Evolutionary conservation across 2,329 filamentous ascomycete genomes (phyloP).

Genomic region (Corniculantispora saksenae): DNA sequence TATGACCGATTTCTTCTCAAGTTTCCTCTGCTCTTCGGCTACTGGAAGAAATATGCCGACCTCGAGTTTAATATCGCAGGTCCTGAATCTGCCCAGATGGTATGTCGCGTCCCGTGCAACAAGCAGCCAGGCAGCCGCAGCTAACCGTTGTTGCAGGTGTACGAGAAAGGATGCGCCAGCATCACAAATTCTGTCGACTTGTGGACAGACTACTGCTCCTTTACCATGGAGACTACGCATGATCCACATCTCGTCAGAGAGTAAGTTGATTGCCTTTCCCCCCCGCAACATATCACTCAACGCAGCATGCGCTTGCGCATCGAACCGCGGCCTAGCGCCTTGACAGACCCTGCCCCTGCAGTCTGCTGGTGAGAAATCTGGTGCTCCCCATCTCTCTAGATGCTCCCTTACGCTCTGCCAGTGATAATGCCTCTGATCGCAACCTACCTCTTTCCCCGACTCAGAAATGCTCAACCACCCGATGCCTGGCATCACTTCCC

Average conservation of each 20-base stretch:
- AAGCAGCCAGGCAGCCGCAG: background rate
- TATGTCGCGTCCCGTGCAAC: constrained; percentile 42
- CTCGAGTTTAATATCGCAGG: constrained; percentile 96
- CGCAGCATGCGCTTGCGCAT: constrained; percentile 40
- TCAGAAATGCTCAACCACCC: constrained; percentile 17
- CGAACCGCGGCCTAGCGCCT: constrained; percentile 35
- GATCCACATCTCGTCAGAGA: constrained; percentile 95
- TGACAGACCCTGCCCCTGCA: constrained; percentile 39
- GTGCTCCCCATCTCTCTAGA: constrained; percentile 57
- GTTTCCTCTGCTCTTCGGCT: constrained; percentile 93
- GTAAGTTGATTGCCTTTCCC: constrained; percentile 81
- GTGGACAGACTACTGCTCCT: constrained; percentile 95
- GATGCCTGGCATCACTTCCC: constrained; percentile 18
- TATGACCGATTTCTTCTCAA: constrained; percentile 94
- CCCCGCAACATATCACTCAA: constrained; percentile 60
- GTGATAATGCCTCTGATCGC: constrained; percentile 57
- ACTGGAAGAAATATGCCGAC: constrained; percentile 99
- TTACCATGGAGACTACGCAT: constrained; percentile 97
- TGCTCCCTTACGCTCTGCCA: constrained; percentile 66
- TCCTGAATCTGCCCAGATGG: constrained; percentile 96
- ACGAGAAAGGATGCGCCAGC: constrained; percentile 91
- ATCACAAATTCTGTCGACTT: constrained; percentile 93
- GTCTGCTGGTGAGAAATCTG: constrained; percentile 70
- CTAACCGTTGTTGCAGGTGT: constrained; percentile 63
- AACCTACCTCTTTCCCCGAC: constrained; percentile 33